Evolutionary conservation across 2,329 filamentous ascomycete genomes (phyloP).

Genomic region (Stachybotrys elegans): DNA sequence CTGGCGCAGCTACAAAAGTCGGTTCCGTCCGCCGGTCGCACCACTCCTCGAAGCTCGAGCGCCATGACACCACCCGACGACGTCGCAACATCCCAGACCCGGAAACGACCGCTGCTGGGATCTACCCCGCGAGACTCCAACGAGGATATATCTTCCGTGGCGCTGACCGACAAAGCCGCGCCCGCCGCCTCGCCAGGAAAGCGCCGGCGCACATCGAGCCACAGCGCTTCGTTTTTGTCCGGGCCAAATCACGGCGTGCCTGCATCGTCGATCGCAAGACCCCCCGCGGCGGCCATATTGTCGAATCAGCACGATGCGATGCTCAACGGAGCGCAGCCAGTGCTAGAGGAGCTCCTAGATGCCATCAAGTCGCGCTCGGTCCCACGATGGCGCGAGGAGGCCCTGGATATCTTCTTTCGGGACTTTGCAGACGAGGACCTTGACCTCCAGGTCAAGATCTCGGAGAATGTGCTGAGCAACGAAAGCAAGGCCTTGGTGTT

Average conservation of each 20-base stretch:
- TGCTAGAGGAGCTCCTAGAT: conserved; percentile 36
- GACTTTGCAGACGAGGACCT: conserved; percentile 53
- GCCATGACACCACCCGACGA: conserved; percentile 55
- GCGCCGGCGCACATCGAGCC: conserved; percentile 23
- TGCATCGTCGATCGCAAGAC: too few species aligned
- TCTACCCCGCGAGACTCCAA: background rate
- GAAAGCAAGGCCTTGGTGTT: conserved; percentile 58
- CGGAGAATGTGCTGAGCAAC: conserved; percentile 53
- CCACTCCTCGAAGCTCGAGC: conserved; percentile 33
- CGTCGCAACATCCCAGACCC: conserved; percentile 26
- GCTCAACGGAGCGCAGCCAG: conserved; percentile 2
- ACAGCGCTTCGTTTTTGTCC: background rate
- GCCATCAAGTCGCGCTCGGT: conserved; percentile 32
- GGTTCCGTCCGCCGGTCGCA: conserved; percentile 32
- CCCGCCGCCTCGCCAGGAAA: conserved; percentile 26
- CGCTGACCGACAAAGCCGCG: conserved; percentile 27
- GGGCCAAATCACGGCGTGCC: too few species aligned
- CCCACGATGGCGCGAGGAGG: conserved; percentile 51
- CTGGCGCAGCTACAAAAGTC: conserved; percentile 20
- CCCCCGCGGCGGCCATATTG: too few species aligned
- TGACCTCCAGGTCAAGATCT: conserved; percentile 55
- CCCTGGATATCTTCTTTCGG: conserved; percentile 53
- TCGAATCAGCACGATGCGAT: background rate
- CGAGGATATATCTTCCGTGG: conserved; percentile 5
- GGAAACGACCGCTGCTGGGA: conserved; percentile 33